A percentile compares a stretch with the other conserved stretches of the same genome.
Conservation (phyloP, 164 flowering plant genomes). For the Annona cherimola region DNA sequence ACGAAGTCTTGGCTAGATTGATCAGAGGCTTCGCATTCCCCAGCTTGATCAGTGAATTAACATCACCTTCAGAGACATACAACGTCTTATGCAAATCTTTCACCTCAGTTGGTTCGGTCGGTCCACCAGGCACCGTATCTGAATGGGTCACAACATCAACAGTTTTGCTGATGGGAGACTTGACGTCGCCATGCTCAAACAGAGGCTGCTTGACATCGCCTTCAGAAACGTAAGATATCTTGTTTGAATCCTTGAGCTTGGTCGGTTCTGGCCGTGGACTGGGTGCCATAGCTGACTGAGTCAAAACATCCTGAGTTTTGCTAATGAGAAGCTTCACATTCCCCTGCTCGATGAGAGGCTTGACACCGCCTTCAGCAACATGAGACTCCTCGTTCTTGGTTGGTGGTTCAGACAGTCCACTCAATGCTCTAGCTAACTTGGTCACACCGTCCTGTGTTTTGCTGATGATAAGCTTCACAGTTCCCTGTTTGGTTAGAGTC, state of each 20-base stretch:
- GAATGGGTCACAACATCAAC: background rate
- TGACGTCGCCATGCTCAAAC: constrained; percentile 43
- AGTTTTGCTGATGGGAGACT: constrained; percentile 43
- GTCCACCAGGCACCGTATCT: background rate
- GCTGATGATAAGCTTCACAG: constrained; percentile 61
- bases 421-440: background rate
- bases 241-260: constrained; percentile 40
- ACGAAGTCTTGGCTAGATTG: constrained; percentile 73
- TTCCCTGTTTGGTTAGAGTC: background rate
- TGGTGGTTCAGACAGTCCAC: background rate
- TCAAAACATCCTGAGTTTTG: constrained; percentile 66
- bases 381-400: constrained; percentile 39
- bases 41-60: constrained; percentile 31
- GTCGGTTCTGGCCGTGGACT: constrained; percentile 69
- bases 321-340: constrained; percentile 70
- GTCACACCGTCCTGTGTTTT: background rate
- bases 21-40: constrained; percentile 37
- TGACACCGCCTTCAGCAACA: constrained; percentile 70
- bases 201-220: constrained; percentile 78
- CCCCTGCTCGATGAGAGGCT: constrained; percentile 21
- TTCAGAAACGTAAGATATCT: constrained; percentile 57
- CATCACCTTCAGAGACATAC: constrained; percentile 68
- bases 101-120: constrained; percentile 23
- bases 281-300: constrained; percentile 75
- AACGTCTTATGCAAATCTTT: constrained; percentile 47